Base-by-base conservation (phyloP, 257 asterid genomes). In the Cinchona pubescens region DNA sequence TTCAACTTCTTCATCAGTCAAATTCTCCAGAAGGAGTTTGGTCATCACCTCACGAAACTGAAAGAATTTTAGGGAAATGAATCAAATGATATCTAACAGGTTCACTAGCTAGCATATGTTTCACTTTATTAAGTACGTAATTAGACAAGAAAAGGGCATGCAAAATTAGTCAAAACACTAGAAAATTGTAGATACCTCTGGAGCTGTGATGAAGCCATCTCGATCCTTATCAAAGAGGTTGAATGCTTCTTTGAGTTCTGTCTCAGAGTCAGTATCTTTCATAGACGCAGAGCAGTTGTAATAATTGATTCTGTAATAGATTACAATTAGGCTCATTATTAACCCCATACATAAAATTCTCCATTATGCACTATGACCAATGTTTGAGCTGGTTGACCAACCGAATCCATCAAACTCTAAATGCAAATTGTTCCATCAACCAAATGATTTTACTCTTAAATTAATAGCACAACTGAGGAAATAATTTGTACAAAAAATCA, bases 1-100 rank as follows among this genome's bases (percentile, higher is more conserved):
- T 37, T 84, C 88, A 30, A 84, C 90, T 72, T 86, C 89, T 56
- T 86, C 90, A 71, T 84, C 90, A 13, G 89, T 86, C 80, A 86
- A 53, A 79, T 88, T 86, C 88, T 88, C 91, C 51, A 88, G 88
- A 32, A 83, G 87, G 85, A n/a, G n/a, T n/a, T 86, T 88, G 10
- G 87, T 83, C 93, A 85, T 80, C 63, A 86, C 87, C 65, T 86
- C 88, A 64, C 88, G 87, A 71, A 88, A 90, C 91, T 87, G 84
- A 58, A 46, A 59, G 29, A 56, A 11, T 18, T 43, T 30, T 19
- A 68, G 15, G 19, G 19, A 1, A 12, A 0, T 30, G 4, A 40
- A 43, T 32, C 16, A 34, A 21, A 48, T 48, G 4, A 40, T 2
- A 25, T 4, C 15, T 9, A 37, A 8, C 7, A 0, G 58, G 59